Evolutionary conservation across 163 green algal genomes (phyloP), one percentile per base, ranked within the genome.

Genomic region (Scenedesmus sp.): DNA sequence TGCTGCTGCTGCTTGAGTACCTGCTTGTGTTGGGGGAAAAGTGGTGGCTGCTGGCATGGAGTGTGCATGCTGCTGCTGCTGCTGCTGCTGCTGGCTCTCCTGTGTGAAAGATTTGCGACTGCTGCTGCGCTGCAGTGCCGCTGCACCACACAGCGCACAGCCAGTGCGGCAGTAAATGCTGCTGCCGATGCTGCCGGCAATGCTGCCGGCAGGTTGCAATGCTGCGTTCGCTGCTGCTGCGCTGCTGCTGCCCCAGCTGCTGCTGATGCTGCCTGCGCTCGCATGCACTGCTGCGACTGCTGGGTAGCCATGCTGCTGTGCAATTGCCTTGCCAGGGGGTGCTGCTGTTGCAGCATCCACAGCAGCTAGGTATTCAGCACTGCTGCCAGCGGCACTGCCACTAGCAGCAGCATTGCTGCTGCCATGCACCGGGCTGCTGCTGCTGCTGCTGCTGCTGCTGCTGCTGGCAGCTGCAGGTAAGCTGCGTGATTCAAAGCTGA

Each of bases 181-280:
- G 73, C 88, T 87, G 4, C 2, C 76, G 4, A 67, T 54, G 82
- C 88, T 92, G 88, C 59, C 62, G 18, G 56, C 46, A 8, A 79
- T 82, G 60, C 77, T 88, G 15, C 54, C 56, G 2, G 15, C 60
- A 8, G 23, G 70, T 23, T 79, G 23, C 12, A 20, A 3, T 12
- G 88, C 88, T 34, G 74, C 57, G 52, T 20, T 60, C 60, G 4
- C 60, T 18, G 26, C 86, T 66, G 76, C 87, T 66, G 76, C 18
- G 13, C 10, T 55, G 26, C 52, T 79, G 74, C 77, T 91, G 55
- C 76, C 34, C 16, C 73, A 18, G 88, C 88, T 92, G 88, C 88
- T 92, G 88, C 88, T 92, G 59, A 82, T n/a, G 82, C 88, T 92
- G 34, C 59, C 79, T 52, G 77, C 74, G 59, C 56, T 87, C 4